Conservation (phyloP, 1,284 basidiomycete genomes). For the Afroboletus lepidellus region DNA sequence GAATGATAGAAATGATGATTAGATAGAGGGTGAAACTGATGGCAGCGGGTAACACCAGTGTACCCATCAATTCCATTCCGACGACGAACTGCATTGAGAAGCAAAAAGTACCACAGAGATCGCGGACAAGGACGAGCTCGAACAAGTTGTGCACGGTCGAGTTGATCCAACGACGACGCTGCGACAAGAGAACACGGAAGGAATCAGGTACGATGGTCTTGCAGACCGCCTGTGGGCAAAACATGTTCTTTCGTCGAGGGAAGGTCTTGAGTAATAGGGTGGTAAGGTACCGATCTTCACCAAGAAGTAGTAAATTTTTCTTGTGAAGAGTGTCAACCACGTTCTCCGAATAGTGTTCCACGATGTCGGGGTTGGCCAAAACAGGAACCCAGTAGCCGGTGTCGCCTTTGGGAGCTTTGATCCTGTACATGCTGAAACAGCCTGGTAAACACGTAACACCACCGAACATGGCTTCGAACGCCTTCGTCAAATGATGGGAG, state of each 20-base stretch:
- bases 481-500: conserved; percentile 98
- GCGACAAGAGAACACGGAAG: conserved; percentile 90
- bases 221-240: conserved; percentile 97
- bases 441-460: conserved; percentile 99
- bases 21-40: conserved; percentile 96
- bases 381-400: conserved; percentile 98
- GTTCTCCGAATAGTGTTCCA: conserved; percentile 97
- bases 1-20: conserved; percentile 82
- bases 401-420: conserved; percentile 94
- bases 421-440: conserved; percentile 99
- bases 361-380: conserved; percentile 95
- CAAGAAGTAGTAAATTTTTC: conserved; percentile 96
- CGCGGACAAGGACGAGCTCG: conserved; percentile 90
- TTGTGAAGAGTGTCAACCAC: conserved; percentile 98
- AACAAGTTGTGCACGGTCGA: conserved; percentile 98
- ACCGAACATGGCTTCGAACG: conserved; percentile 99
- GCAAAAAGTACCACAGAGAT: conserved; percentile 94
- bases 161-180: conserved; percentile 99
- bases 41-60: conserved; percentile 94
- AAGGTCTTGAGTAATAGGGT: conserved; percentile 97
- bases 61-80: conserved; percentile 96
- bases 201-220: conserved; percentile 98
- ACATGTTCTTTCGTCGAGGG: conserved; percentile 98
- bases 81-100: conserved; percentile 98
- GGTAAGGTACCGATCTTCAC: conserved; percentile 98